A percentile compares a stretch with the other conserved stretches of the same genome.
Evolutionary conservation across 208 protist species (phyloP).

Genomic region (Trypanosomatidae sp.): DNA sequence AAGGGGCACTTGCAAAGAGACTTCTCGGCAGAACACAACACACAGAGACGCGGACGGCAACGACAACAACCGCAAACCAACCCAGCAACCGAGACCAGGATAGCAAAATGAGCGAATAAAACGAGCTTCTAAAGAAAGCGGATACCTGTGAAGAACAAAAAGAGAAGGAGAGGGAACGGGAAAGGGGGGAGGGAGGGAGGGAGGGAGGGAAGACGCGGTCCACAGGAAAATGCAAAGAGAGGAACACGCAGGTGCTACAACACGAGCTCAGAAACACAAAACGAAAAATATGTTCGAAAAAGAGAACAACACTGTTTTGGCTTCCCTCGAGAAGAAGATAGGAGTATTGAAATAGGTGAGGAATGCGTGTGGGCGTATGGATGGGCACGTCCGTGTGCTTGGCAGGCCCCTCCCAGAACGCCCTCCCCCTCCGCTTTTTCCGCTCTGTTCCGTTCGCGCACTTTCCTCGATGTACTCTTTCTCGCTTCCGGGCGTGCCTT

Average conservation of each 20-base stretch:
- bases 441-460: too few species aligned
- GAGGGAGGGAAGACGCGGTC: background rate
- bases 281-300: too few species aligned
- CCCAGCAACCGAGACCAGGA: background rate
- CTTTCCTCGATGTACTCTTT: too few species aligned
- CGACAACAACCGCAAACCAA: background rate
- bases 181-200: background rate
- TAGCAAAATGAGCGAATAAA: background rate
- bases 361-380: background rate
- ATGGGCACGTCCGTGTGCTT: background rate
- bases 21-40: background rate
- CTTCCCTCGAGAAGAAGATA: background rate
- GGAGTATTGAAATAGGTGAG: background rate
- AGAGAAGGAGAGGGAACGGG: background rate
- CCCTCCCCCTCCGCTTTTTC: background rate
- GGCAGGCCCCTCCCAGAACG: background rate
- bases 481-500: too few species aligned
- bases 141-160: background rate
- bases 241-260: background rate
- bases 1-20: background rate
- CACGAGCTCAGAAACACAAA: background rate
- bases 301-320: too few species aligned
- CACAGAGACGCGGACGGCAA: background rate
- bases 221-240: background rate
- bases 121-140: background rate